phyloP scores from a whole-genome alignment of 2,329 filamentous ascomycete genomes.

The Aspergillus intermedius region DNA sequence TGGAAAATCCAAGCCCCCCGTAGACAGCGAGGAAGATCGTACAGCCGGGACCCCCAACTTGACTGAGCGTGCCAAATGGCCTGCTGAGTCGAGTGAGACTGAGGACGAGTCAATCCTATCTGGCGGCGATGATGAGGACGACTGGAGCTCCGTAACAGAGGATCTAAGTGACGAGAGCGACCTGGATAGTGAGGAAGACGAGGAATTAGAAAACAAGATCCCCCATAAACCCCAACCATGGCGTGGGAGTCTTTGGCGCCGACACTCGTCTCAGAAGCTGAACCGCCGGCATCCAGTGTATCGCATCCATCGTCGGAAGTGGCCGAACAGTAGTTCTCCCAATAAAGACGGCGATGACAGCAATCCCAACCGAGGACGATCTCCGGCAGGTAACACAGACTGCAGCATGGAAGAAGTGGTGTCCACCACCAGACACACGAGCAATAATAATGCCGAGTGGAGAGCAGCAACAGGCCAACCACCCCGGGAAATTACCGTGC shows the following conservation, averaged over 20 bases:
- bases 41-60: neutral
- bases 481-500: conserved; percentile 4
- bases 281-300: conserved; percentile 12
- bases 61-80: conserved; percentile 1
- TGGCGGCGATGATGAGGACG: neutral
- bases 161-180: neutral
- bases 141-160: neutral
- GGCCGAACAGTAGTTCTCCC: conserved; percentile 4
- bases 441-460: conserved; percentile 2
- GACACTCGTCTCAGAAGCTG: conserved; percentile 14
- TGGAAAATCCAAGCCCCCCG: neutral
- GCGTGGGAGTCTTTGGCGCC: conserved; percentile 14
- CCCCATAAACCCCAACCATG: conserved; percentile 11
- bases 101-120: neutral
- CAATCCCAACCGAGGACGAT: conserved; percentile 7
- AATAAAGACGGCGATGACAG: conserved; percentile 1
- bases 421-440: conserved; percentile 16
- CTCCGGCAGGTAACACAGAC: conserved; percentile 16
- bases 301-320: conserved; percentile 23
- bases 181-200: conserved; percentile 18
- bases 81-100: conserved; percentile 7
- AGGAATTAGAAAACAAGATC: conserved; percentile 19
- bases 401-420: conserved; percentile 6
- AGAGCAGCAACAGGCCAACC: neutral
- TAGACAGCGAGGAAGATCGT: neutral